A percentile compares a stretch with the other conserved stretches of the same genome.
These are phyloP conservation scores for Delonix regia DNA, from an alignment of 306 rosid species.

Conservation along the genomic window DNA sequence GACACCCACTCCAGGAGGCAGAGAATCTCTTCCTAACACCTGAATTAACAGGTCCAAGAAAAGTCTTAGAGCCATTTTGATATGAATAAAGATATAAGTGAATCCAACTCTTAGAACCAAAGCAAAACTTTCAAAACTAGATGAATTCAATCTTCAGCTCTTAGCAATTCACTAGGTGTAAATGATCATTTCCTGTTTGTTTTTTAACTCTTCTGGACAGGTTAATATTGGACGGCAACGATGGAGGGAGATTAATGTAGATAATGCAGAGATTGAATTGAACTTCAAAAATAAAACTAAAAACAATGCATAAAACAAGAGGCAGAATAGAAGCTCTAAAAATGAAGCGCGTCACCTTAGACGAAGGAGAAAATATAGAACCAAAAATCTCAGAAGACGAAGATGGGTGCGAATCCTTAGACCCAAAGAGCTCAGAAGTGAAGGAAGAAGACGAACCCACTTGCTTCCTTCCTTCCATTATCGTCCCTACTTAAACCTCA, in stretches of 20 bases:
- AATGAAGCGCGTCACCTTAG: constrained; percentile 49
- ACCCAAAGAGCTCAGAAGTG: constrained; percentile 63
- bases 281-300: not conserved
- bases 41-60: constrained; percentile 36
- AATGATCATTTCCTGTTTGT: not conserved
- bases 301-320: not conserved
- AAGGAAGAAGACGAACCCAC: constrained; percentile 54
- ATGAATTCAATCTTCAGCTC: constrained; percentile 9
- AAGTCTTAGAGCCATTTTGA: constrained; percentile 31
- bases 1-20: constrained; percentile 46
- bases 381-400: constrained; percentile 63
- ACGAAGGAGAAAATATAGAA: constrained; percentile 52
- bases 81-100: constrained; percentile 3
- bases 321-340: not conserved
- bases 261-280: not conserved
- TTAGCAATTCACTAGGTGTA: not conserved
- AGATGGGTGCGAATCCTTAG: constrained; percentile 48
- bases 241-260: not conserved
- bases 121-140: constrained; percentile 1
- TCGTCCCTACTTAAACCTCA: constrained; percentile 4
- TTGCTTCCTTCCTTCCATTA: constrained; percentile 71
- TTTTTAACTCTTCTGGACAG: not conserved
- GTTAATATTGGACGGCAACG: not conserved
- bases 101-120: not conserved
- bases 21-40: constrained; percentile 68